phyloP scores from a whole-genome alignment of 2,329 filamentous ascomycete genomes.

The Pseudogymnoascus sp. region DNA sequence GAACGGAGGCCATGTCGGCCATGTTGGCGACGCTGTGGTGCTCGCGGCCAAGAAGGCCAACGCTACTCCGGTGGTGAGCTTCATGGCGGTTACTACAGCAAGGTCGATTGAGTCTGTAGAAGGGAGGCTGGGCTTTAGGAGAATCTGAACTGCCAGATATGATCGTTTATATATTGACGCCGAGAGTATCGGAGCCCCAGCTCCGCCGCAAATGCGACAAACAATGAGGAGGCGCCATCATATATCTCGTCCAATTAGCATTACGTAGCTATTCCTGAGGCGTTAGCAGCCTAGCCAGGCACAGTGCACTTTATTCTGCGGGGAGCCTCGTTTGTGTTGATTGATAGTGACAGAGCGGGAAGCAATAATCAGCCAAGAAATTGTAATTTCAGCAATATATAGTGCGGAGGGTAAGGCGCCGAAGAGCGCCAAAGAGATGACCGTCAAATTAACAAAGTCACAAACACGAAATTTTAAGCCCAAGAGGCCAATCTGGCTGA shows the following conservation, averaged over 20 bases:
- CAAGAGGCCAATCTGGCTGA: background rate
- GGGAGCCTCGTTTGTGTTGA: background rate
- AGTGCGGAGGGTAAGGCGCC: conserved; percentile 3
- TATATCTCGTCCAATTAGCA: background rate
- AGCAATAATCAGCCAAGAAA: background rate
- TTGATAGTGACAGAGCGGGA: background rate
- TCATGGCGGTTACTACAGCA: background rate
- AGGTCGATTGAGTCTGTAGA: background rate
- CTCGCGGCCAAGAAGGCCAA: background rate
- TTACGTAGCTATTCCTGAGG: background rate
- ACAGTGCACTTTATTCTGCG: background rate
- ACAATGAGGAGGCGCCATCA: background rate
- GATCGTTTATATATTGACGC: background rate
- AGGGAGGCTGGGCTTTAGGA: background rate
- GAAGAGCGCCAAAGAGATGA: background rate
- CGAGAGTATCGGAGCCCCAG: background rate
- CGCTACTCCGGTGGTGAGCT: background rate
- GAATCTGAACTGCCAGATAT: background rate
- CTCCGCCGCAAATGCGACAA: background rate
- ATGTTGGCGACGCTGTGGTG: background rate
- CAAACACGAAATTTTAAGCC: background rate
- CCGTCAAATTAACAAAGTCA: background rate
- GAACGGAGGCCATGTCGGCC: background rate
- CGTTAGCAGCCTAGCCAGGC: background rate
- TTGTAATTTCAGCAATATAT: background rate